Evolutionary conservation across 2,329 filamentous ascomycete genomes (phyloP), one percentile per base, ranked within the genome.

Genomic region (Diaporthe citriasiana): DNA sequence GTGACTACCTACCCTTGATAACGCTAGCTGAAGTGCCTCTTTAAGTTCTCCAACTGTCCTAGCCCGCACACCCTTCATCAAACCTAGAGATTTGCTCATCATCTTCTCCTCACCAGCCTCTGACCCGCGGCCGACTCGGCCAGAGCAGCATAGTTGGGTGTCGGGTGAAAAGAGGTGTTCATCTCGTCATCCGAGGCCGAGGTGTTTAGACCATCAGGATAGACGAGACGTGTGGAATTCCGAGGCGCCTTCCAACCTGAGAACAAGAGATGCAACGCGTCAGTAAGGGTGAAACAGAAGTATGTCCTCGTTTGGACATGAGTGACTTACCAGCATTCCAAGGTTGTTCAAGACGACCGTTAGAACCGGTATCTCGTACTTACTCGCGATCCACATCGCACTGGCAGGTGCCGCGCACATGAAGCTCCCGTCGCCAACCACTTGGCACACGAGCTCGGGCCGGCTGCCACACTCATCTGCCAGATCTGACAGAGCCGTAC

Each of bases 161-260:
- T 83, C 0, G 90, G 90, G 30, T 85, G 83, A 75, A 91, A 91
- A 0, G 88, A 89, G 75, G 91, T 90, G 78, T 91, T 91, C 76
- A 91, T 87, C 79, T 91, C 90, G 71, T 90, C 88, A 79, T 90
- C 90, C 22, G 84, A 87, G 0, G 88, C 88, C 76, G 81, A 83
- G 35, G 88, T 86, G 2, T 86, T 89, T 2, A 87, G 79, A 0
- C 89, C 89, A 2, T 90, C 83, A 0, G 90, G 89, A 75, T 91
- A 89, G 1, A 91, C 89, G 15, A 91, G 83, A 4, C 89, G 81
- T 59, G 90, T 80, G 1, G 89, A 91, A 47, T 85, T 85, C 2
- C 89, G 84, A 7, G 90, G 89, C 1, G 89, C 89, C 77, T 72
- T 72, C 70, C 57, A 72, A 35, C 70, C 70, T 72, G 47, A 6